Evolutionary conservation across 164 flowering plant genomes (phyloP), one percentile per base, ranked within the genome.

Genomic region (Stephania cephalantha): DNA sequence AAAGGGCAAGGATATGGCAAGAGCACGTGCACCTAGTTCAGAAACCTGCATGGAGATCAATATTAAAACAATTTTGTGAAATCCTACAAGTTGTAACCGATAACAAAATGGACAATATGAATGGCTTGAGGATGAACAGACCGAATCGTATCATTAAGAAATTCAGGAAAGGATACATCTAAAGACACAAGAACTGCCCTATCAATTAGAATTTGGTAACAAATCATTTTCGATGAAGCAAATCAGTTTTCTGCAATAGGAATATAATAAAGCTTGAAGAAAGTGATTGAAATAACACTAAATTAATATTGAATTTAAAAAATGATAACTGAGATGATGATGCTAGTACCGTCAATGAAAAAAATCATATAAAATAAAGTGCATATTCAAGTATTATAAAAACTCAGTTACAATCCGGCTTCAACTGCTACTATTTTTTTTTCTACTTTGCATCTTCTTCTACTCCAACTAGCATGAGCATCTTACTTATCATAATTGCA

Each of bases 1-100:
- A 82, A 91, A 91, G 42, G 95, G 95, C 65, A 93, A 80, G 30
- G 95, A 87, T 61, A 93, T 83, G 63, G 95, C 94, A 61, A 93
- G 86, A 74, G 97, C 97, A 74, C 89, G 85, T 58, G 94, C 68
- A 5, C 90, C 85, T 85, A 88, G 44, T 66, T 87, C 79, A 61
- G 87, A 68, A 20, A 91, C 97, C 97, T 92, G 90, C 75, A 72
- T 71, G 72, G 30, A 67, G 30, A 46, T 29, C n/a, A 65, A 17
- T 17, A 3, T 22, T 29, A 35, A 30, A 50, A 15, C 15, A 50
- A 52, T 50, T 68, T 31, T 55, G 69, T 18, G 42, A 68, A 29
- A 72, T 71, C 22, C 71, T 35, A 30, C 5, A 4, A 61, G 46
- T 17, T 45, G 65, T 6, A 55, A 48, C 50, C 30, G 46, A 42